Conservation (phyloP, 2,329 filamentous ascomycete species). For the Pestalotiopsis sp. region DNA sequence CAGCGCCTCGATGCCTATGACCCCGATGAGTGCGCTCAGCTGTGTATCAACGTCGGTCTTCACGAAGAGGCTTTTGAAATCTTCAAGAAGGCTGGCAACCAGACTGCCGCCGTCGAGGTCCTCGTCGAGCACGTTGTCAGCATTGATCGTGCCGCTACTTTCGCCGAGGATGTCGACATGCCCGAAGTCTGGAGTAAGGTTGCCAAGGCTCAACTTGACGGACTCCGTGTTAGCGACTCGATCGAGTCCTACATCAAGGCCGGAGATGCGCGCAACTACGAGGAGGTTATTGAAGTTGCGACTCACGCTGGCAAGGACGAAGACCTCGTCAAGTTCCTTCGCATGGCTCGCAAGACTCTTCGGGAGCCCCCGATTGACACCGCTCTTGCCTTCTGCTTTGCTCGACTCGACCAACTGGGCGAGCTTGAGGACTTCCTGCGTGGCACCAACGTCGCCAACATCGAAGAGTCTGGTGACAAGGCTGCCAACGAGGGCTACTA, state of each 20-base stretch:
- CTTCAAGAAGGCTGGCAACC: constrained; percentile 95
- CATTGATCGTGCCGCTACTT: constrained; percentile 95
- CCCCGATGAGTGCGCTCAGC: constrained; percentile 86
- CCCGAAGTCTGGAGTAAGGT: constrained; percentile 98
- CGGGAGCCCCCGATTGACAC: constrained; percentile 94
- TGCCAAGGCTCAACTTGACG: constrained; percentile 95
- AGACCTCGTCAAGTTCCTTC: constrained; percentile 92
- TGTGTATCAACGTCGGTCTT: constrained; percentile 92
- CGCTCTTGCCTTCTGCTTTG: constrained; percentile 88
- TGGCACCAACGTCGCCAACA: constrained; percentile 88
- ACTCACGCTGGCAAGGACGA: constrained; percentile 97
- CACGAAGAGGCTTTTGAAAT: constrained; percentile 98
- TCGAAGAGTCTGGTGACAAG: constrained; percentile 97
- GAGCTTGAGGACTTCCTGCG: constrained; percentile 97
- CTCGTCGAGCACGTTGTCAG: constrained; percentile 96
- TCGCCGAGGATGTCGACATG: constrained; percentile 89
- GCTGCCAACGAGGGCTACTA: constrained; percentile 92
- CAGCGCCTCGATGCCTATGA: constrained; percentile 87
- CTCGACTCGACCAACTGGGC: constrained; percentile 83
- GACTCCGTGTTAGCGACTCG: constrained; percentile 85
- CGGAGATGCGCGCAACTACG: constrained; percentile 87
- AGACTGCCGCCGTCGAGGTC: constrained; percentile 82
- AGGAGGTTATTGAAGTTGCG: constrained; percentile 93
- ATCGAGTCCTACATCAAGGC: constrained; percentile 98
- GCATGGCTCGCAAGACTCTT: constrained; percentile 96